Evolutionary conservation across 2,329 filamentous ascomycete species (phyloP), one percentile per base, ranked within the genome.

Genomic region (Verticillium alfalfae): DNA sequence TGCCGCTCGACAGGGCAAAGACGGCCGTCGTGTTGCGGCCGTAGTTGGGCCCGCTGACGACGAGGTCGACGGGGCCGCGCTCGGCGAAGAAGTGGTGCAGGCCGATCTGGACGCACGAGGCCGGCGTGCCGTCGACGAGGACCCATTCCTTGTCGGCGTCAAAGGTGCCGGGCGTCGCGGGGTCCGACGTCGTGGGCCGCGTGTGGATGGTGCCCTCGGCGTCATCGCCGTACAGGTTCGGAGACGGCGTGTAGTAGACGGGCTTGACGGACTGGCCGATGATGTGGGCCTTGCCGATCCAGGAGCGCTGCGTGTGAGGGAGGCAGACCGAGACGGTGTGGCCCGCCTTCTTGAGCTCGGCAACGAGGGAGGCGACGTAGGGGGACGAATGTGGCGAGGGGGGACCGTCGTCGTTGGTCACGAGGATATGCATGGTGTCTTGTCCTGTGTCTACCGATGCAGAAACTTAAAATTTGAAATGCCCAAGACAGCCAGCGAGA

Each of bases 281-380:
- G 71, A 98, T 91, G 76, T 98, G 95, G 2, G 95, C 95, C 81
- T 99, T 99, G 69, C 93, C 93, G 70, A 99, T 98, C 95, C 95
- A 99, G 61, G 93, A 97, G 65, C 94, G 88, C 78, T 99, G 95
- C 7, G 88, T 89, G 74, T 97, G 87, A 1, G 95, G 95, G 15
- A 99, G 85, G 66, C 95, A 90, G 58, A 99, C 93, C 8, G 92
- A 96, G 64, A 98, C 92, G n/a, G 80, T 83, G 76, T 97, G 94
- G 8, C 93, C 93, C 37, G 89, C 87, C 61, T 81, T 76, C 73
- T 92, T 87, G 58, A 95, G 87, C 60, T 84, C 84, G 64, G 85
- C 80, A 54, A 93, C 84, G 62, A 94, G 84, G 65, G 85, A 88
- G 78, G 92, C 90, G 64, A 94, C 84, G 70, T 94, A 94, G 8